Evolutionary conservation across 768 basidiomycete species (phyloP).

Genomic region (Calocybe gangraenosa): DNA sequence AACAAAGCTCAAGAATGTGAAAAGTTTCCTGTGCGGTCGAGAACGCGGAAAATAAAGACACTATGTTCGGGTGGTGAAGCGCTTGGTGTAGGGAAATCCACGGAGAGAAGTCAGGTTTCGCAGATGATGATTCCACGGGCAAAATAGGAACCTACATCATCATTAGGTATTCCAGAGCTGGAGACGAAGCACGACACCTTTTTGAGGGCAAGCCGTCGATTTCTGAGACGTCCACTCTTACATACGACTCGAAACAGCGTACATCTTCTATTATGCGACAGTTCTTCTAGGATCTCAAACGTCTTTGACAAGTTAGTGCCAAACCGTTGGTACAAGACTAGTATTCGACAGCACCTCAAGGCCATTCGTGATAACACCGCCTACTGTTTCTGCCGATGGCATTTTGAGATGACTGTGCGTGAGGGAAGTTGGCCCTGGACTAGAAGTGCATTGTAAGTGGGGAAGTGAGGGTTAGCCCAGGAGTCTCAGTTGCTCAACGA

Average conservation of each 20-base stretch:
- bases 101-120: slow-evolving; percentile 3
- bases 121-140: slow-evolving; percentile 3
- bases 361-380: slow-evolving; percentile 15
- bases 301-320: slow-evolving; percentile 23
- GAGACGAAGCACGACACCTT: slow-evolving; percentile 25
- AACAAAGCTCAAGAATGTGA: slow-evolving; percentile 44
- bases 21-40: slow-evolving; percentile 25
- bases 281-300: slow-evolving; percentile 33
- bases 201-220: slow-evolving; percentile 38
- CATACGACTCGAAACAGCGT: slow-evolving; percentile 38
- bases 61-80: slow-evolving; percentile 46
- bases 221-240: slow-evolving; percentile 39
- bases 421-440: neutral
- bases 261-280: slow-evolving; percentile 22
- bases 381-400: neutral
- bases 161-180: neutral
- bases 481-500: neutral
- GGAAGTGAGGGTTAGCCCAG: neutral
- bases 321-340: neutral
- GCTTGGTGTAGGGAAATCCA: slow-evolving; percentile 31
- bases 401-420: too few species aligned
- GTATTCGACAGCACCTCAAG: slow-evolving; percentile 14
- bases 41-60: slow-evolving; percentile 41
- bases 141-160: neutral
- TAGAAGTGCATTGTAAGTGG: neutral